phyloP scores from a whole-genome alignment of 495 filamentous ascomycete species.

The Apodospora peruviana region DNA sequence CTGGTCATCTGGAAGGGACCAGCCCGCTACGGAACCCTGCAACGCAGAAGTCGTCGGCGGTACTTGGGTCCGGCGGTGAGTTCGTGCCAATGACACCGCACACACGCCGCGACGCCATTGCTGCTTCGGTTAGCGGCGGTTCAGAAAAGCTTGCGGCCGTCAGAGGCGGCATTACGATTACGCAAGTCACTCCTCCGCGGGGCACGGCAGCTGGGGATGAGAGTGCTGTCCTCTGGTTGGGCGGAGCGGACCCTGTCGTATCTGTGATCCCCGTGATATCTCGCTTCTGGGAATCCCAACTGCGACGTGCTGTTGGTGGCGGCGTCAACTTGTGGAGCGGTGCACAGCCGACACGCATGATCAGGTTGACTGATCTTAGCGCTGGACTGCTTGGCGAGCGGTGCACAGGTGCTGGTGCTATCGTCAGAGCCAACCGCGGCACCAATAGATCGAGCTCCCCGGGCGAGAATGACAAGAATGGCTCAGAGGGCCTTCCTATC shows the following conservation, averaged over 20 bases:
- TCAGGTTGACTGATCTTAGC: conserved; percentile 42
- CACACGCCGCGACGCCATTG: conserved; percentile 54
- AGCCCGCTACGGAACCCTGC: conserved; percentile 37
- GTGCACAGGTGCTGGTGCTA: conserved; percentile 52
- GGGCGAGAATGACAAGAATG: conserved; percentile 14
- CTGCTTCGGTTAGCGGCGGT: conserved; percentile 22
- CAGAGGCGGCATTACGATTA: conserved; percentile 62
- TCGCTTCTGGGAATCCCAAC: conserved; percentile 57
- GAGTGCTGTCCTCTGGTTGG: conserved; percentile 61
- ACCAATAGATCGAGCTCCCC: conserved; percentile 22
- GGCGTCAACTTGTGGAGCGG: conserved; percentile 55
- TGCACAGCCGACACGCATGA: conserved; percentile 39
- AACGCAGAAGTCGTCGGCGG: conserved; percentile 39
- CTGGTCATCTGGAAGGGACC: conserved; percentile 57
- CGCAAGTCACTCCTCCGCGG: conserved; percentile 31
- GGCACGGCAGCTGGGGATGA: conserved; percentile 53
- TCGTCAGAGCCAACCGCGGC: conserved; percentile 34
- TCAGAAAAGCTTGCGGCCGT: conserved; percentile 32
- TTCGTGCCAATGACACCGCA: conserved; percentile 84
- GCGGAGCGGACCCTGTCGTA: conserved; percentile 52
- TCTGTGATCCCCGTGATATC: conserved; percentile 58
- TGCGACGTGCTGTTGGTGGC: conserved; percentile 53
- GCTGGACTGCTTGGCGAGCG: conserved; percentile 61
- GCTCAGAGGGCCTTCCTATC: conserved; percentile 34
- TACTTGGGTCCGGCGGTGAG: conserved; percentile 24